Percentiles rank a stretch among this genome's conserved stretches.
phyloP scores from a whole-genome alignment of 164 flowering plant species.

The Malania oleifera region DNA sequence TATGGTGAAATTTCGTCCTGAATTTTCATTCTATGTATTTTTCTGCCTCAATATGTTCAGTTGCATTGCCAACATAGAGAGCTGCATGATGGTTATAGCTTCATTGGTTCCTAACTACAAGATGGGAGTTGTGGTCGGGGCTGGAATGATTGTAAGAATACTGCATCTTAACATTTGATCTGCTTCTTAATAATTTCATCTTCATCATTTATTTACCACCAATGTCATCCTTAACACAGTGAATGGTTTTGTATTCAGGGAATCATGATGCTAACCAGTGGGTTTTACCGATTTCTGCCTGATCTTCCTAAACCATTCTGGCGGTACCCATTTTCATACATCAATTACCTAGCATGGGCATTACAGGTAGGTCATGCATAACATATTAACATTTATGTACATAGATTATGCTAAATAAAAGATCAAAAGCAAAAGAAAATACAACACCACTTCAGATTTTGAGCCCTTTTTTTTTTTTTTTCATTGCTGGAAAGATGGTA shows the following conservation, averaged over 20 bases:
- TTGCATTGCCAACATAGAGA: not conserved
- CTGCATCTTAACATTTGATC: no score
- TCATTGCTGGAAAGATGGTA: no score
- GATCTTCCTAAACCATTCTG: slow-evolving; percentile 83
- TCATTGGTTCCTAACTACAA: not conserved
- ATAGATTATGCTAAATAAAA: no score
- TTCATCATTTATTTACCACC: no score
- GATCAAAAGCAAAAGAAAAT: no score
- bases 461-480: no score
- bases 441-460: no score
- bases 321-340: slow-evolving; percentile 77
- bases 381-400: no score
- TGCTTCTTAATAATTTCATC: no score
- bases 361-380: no score
- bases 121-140: not conserved
- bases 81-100: not conserved
- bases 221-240: no score
- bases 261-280: slow-evolving; percentile 77
- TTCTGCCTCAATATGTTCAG: slow-evolving; percentile 16
- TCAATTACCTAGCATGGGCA: slow-evolving; percentile 72
- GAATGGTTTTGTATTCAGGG: slow-evolving; percentile 47
- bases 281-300: slow-evolving; percentile 67
- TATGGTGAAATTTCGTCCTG: slow-evolving; percentile 7
- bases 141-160: not conserved
- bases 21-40: slow-evolving; percentile 31